These are phyloP conservation scores for Sanghuangporus sanghuang DNA, from an alignment of 1,284 basidiomycete genomes.

Conservation along the genomic window DNA sequence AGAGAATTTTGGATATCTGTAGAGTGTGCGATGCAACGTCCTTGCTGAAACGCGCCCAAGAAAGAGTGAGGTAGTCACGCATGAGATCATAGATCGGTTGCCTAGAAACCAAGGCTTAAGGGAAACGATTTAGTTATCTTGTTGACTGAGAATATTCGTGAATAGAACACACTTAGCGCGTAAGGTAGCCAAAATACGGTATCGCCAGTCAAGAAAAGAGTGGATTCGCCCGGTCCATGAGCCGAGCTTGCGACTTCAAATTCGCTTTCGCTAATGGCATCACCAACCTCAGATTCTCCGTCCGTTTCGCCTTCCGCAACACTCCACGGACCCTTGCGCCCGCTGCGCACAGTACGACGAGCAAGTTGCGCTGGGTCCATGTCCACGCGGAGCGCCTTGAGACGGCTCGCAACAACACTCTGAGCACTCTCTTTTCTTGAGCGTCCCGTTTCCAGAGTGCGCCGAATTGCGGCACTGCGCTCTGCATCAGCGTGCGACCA, in stretches of 20 bases:
- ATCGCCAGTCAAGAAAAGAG: slow-evolving; percentile 78
- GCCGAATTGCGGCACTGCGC: slow-evolving; percentile 74
- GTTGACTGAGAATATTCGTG: slow-evolving; percentile 22
- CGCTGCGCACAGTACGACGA: slow-evolving; percentile 48
- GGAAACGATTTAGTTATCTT: slow-evolving; percentile 15
- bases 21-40: slow-evolving; percentile 85
- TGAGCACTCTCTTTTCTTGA: slow-evolving; percentile 75
- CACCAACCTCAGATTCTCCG: slow-evolving; percentile 61
- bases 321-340: slow-evolving; percentile 63
- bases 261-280: slow-evolving; percentile 76
- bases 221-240: slow-evolving; percentile 79
- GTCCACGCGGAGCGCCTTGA: slow-evolving; percentile 54
- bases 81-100: slow-evolving; percentile 91
- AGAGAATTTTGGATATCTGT: slow-evolving; percentile 79
- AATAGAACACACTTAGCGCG: slow-evolving; percentile 57
- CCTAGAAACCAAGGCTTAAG: slow-evolving; percentile 76
- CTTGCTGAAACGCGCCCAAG: slow-evolving; percentile 90
- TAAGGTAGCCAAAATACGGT: slow-evolving; percentile 93
- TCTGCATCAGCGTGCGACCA: slow-evolving; percentile 92
- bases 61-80: slow-evolving; percentile 88
- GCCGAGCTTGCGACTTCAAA: slow-evolving; percentile 72
- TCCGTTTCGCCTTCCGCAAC: slow-evolving; percentile 68
- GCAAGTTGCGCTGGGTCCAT: slow-evolving; percentile 52
- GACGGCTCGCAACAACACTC: slow-evolving; percentile 57
- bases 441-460: slow-evolving; percentile 72